Conservation (phyloP, 2,329 filamentous ascomycete species). For the Microsporum canis region DNA sequence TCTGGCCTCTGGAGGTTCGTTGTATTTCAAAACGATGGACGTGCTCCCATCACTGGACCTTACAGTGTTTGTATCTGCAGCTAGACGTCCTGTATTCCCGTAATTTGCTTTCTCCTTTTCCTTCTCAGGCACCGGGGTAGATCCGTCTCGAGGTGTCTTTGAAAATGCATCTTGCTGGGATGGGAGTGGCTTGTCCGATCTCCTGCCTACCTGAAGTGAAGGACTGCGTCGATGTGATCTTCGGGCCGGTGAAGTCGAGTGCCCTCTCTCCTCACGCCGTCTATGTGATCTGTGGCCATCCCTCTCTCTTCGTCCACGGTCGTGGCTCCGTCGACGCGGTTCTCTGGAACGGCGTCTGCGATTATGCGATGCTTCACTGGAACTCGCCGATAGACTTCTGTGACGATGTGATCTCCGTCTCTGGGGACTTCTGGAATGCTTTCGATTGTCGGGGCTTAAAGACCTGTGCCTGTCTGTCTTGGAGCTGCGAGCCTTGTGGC, state of each 20-base stretch:
- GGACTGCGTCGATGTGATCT: constrained; percentile 16
- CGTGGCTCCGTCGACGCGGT: constrained; percentile 20
- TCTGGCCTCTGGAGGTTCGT: constrained; percentile 85
- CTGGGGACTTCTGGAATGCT: constrained; percentile 10
- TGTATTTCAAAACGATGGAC: constrained; percentile 78
- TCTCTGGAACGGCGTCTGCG: constrained; percentile 21
- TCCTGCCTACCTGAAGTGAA: constrained; percentile 21
- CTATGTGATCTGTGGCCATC: constrained; percentile 16
- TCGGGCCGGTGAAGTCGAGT: constrained; percentile 1
- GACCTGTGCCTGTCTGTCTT: constrained; percentile 7
- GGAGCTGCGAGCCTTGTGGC: background rate
- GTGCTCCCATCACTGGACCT: constrained; percentile 46
- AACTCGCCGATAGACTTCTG: constrained; percentile 9
- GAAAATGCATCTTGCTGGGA: constrained; percentile 38
- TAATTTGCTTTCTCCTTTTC: constrained; percentile 86
- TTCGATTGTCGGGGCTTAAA: constrained; percentile 1
- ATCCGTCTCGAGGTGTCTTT: constrained; percentile 20
- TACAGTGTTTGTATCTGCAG: constrained; percentile 77
- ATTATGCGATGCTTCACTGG: constrained; percentile 13
- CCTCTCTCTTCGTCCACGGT: constrained; percentile 18
- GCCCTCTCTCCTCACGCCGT: constrained; percentile 5
- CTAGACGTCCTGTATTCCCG: constrained; percentile 65
- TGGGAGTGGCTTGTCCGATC: constrained; percentile 32
- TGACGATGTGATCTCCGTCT: constrained; percentile 6
- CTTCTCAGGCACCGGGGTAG: constrained; percentile 23